A percentile compares a stretch with the other conserved stretches of the same genome.
Conservation (phyloP, 768 basidiomycete genomes). For the Boletus insuetus region DNA sequence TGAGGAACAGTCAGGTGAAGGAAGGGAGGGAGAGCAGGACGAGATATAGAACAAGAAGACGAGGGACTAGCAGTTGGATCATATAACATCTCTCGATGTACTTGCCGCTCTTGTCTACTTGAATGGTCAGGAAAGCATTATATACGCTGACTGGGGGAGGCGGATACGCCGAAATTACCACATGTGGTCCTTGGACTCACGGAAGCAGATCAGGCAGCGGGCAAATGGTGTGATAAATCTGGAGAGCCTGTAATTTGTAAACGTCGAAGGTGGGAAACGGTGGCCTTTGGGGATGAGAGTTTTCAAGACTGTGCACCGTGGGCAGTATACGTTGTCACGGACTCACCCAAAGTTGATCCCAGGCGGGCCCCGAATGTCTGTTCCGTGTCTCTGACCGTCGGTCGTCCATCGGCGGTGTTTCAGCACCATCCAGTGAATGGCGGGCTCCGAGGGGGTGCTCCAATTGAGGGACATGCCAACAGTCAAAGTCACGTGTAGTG, state of each 20-base stretch:
- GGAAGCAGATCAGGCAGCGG: background rate
- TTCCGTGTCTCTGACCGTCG: too few relatives aligned
- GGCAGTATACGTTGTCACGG: too few relatives aligned
- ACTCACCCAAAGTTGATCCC: too few relatives aligned
- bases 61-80: background rate
- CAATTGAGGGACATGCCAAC: too few relatives aligned
- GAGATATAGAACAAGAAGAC: slow-evolving; percentile 4
- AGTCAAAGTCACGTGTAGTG: slow-evolving; percentile 11
- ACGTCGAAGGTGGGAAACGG: slow-evolving; percentile 15
- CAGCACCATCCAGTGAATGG: too few relatives aligned
- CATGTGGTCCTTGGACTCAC: background rate
- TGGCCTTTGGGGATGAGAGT: background rate
- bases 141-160: background rate
- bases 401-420: too few relatives aligned
- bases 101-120: background rate
- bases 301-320: too few relatives aligned
- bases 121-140: background rate
- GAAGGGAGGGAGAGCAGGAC: slow-evolving; percentile 15
- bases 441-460: too few relatives aligned
- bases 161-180: background rate
- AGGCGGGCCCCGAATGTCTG: too few relatives aligned
- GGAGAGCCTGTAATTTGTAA: slow-evolving; percentile 10
- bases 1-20: slow-evolving; percentile 10
- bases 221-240: slow-evolving; percentile 1
- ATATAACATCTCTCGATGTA: slow-evolving; percentile 9